Evolutionary conservation across 2,329 filamentous ascomycete species (phyloP), one percentile per base, ranked within the genome.

Genomic region (Penicillium sp.): DNA sequence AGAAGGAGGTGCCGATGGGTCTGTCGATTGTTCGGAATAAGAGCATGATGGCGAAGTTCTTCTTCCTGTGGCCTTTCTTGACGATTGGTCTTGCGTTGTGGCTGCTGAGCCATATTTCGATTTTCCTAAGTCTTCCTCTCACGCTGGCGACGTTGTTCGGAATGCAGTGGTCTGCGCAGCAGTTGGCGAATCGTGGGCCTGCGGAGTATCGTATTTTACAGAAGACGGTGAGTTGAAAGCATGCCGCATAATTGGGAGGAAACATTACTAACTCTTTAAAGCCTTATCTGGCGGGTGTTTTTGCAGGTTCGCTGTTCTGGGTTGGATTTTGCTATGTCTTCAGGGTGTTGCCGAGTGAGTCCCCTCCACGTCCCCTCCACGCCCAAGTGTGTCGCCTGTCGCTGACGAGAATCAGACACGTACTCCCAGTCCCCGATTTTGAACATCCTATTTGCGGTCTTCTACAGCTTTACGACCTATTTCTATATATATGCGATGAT

Each of bases 201-300:
- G 81, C 88, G 3, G 91, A 96, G 66, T 96, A 96, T 87, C 88
- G 91, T 64, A 85, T 88, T 62, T 87, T 97, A 65, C 92, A 97
- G 71, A 91, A 89, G 76, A 97, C 94, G 55, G 88, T 91, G 79
- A 67, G 87, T 77, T 36, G 24, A 24, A 3, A n/a, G n/a, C n/a
- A n/a, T n/a, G n/a, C n/a, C n/a, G n/a, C n/a, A n/a, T n/a, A n/a
- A n/a, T n/a, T 39, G 19, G 24, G 9, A 11, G 24, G 3, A 23
- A 8, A 23, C 5, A 7, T 26, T 21, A 26, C 59, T 67, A 31
- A 58, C 51, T 46, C 48, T 60, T 67, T 53, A 67, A 52, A 92
- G 88, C 93, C 94, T 11, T 97, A 92, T 82, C 81, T 99, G 63
- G 88, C 94, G 0, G 94, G 94, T 52, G 92, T 99, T 58, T 99